Evolutionary conservation across 257 asterid genomes (phyloP).

Genomic region (Verbena officinalis): DNA sequence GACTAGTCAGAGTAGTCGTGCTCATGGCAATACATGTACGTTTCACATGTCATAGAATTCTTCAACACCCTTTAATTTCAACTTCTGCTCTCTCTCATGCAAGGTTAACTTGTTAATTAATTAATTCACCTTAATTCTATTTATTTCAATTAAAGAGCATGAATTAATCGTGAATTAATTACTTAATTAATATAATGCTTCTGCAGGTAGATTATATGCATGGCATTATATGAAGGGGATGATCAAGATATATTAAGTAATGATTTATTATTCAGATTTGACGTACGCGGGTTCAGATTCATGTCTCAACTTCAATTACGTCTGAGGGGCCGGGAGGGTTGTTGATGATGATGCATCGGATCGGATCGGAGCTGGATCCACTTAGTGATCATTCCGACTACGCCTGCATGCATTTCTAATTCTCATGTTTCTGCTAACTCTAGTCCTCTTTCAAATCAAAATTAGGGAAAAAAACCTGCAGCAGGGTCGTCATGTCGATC

Average conservation of each 20-base stretch:
- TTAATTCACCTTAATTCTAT: too few relatives aligned
- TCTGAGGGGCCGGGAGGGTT: too few relatives aligned
- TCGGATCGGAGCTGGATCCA: neutral
- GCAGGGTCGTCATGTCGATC: too few relatives aligned
- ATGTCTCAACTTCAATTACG: neutral
- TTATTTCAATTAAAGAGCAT: neutral
- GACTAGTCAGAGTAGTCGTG: constrained; percentile 32
- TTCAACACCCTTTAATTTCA: constrained; percentile 57
- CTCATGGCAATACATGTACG: constrained; percentile 61
- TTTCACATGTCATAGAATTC: constrained; percentile 58
- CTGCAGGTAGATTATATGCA: neutral
- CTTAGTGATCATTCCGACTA: neutral
- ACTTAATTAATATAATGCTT: neutral
- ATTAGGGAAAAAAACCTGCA: constrained; percentile 31
- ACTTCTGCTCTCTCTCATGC: constrained; percentile 69
- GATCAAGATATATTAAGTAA: neutral
- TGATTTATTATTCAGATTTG: neutral
- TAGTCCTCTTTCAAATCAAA: constrained; percentile 13
- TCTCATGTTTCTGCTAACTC: neutral
- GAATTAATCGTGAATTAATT: neutral
- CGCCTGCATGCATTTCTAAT: too few relatives aligned
- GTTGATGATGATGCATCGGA: too few relatives aligned
- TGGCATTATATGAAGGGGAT: neutral
- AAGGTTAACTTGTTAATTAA: too few relatives aligned
- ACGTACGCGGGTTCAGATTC: neutral